Evolutionary conservation across 2,329 filamentous ascomycete genomes (phyloP).

Genomic region (Rhynchosporium agropyri): DNA sequence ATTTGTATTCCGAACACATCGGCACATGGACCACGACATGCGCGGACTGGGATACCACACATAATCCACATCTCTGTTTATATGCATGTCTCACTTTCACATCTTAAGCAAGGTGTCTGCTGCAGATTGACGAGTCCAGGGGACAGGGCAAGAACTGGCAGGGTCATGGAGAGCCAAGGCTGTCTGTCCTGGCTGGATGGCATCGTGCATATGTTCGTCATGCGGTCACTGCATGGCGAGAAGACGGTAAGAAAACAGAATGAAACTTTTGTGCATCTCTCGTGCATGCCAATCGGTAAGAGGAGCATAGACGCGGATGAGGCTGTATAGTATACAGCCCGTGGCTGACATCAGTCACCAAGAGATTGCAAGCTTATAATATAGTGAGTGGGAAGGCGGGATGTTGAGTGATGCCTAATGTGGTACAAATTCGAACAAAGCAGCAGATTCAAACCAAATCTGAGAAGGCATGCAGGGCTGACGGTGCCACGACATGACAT

Average conservation of each 20-base stretch:
- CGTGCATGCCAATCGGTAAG: constrained; percentile 8
- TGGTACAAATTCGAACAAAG: constrained; percentile 5
- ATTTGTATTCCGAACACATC: background rate
- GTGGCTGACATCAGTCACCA: background rate
- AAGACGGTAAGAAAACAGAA: constrained; percentile 3
- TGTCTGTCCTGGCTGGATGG: background rate
- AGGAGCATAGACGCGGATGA: constrained; percentile 12
- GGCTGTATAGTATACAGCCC: constrained; percentile 1
- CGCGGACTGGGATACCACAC: background rate
- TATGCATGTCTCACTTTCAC: constrained; percentile 12
- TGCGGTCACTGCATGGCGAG: background rate
- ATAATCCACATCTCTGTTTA: background rate
- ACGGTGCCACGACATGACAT: constrained; percentile 10
- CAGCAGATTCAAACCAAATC: background rate
- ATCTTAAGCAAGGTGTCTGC: background rate
- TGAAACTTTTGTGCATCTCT: background rate
- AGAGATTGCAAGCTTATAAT: too few species aligned
- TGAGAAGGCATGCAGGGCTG: constrained; percentile 10
- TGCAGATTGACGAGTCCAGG: constrained; percentile 12
- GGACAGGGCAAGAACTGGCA: background rate
- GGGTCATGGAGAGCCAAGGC: background rate
- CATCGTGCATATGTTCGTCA: background rate
- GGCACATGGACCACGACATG: background rate
- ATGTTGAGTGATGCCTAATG: constrained; percentile 8
- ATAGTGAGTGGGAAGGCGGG: background rate